These are phyloP conservation scores for Meripilus lineatus DNA, from an alignment of 1,284 basidiomycete species.

Conservation along the genomic window DNA sequence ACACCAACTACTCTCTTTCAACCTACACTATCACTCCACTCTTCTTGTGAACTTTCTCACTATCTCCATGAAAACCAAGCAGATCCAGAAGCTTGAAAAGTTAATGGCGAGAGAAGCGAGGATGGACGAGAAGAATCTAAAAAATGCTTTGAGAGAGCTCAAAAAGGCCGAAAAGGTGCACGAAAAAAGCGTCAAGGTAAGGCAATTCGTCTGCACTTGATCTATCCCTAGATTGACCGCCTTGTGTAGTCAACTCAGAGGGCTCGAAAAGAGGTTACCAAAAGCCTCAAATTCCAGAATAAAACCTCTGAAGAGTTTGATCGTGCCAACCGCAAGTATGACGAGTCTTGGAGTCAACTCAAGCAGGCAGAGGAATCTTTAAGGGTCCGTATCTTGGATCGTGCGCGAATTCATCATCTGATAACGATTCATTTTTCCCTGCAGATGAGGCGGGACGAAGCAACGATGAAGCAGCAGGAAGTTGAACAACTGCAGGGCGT, in stretches of 20 bases:
- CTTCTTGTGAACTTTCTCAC: not conserved
- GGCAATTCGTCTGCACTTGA: too few relatives aligned
- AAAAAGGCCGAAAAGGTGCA: slow-evolving; percentile 12
- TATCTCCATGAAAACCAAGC: slow-evolving; percentile 5
- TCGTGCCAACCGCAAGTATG: slow-evolving; percentile 7
- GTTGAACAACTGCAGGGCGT: not conserved
- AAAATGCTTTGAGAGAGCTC: slow-evolving; percentile 11
- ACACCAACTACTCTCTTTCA: too few relatives aligned
- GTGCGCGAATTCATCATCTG: too few relatives aligned
- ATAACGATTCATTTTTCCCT: too few relatives aligned
- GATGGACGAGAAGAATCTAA: slow-evolving; percentile 10
- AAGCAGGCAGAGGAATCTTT: slow-evolving; percentile 10
- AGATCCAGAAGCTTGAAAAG: slow-evolving; percentile 13
- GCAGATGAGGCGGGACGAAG: too few relatives aligned
- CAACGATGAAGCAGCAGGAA: too few relatives aligned
- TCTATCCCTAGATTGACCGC: too few relatives aligned
- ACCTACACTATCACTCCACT: too few relatives aligned
- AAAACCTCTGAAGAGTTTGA: slow-evolving; percentile 10
- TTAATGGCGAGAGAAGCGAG: slow-evolving; percentile 12
- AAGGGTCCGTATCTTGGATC: slow-evolving; percentile 1
- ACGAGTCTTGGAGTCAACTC: slow-evolving; percentile 1
- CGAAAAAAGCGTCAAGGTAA: slow-evolving; percentile 13
- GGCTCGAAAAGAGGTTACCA: slow-evolving; percentile 11
- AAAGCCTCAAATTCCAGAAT: slow-evolving; percentile 7
- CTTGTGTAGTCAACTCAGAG: too few relatives aligned